Evolutionary conservation across 1,284 basidiomycete species (phyloP).

Genomic region (Apiotrichum domesticum): DNA sequence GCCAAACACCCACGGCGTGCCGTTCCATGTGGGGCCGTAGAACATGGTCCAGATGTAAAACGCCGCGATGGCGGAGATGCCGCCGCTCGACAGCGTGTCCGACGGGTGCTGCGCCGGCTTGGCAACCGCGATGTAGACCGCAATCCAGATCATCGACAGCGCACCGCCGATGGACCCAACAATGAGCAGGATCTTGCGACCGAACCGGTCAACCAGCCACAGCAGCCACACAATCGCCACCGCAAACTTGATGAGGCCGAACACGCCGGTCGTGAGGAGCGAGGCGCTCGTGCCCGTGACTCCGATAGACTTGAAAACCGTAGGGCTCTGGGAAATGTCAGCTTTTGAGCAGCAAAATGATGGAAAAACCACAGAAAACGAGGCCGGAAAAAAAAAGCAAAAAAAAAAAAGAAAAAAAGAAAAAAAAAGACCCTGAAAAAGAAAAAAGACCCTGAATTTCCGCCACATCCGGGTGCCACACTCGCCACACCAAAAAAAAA

Average conservation of each 20-base stretch:
- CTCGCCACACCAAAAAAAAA: too few species aligned
- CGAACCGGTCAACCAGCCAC: slow-evolving; percentile 36
- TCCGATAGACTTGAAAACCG: slow-evolving; percentile 43
- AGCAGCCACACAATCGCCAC: slow-evolving; percentile 25
- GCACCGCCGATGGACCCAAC: slow-evolving; percentile 14
- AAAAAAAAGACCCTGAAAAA: too few species aligned
- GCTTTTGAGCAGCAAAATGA: too few species aligned
- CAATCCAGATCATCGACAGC: slow-evolving; percentile 28
- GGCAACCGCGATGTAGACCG: slow-evolving; percentile 30
- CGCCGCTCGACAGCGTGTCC: slow-evolving; percentile 20
- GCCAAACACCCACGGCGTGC: slow-evolving; percentile 42
- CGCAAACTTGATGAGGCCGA: slow-evolving; percentile 44
- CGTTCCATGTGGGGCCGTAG: slow-evolving; percentile 34
- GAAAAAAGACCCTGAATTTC: too few species aligned
- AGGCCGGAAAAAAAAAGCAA: too few species aligned
- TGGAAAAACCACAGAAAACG: too few species aligned
- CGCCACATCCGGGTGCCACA: too few species aligned
- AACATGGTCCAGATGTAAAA: slow-evolving; percentile 42
- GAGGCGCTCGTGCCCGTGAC: slow-evolving; percentile 26
- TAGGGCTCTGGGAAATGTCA: background rate
- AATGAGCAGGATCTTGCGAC: slow-evolving; percentile 29
- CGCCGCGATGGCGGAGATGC: slow-evolving; percentile 35
- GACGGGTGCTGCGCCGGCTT: slow-evolving; percentile 10
- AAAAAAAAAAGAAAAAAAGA: too few species aligned
- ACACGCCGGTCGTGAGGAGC: slow-evolving; percentile 44